Evolutionary conservation across 1,284 basidiomycete species (phyloP).

Genomic region (Cerioporus squamosus): DNA sequence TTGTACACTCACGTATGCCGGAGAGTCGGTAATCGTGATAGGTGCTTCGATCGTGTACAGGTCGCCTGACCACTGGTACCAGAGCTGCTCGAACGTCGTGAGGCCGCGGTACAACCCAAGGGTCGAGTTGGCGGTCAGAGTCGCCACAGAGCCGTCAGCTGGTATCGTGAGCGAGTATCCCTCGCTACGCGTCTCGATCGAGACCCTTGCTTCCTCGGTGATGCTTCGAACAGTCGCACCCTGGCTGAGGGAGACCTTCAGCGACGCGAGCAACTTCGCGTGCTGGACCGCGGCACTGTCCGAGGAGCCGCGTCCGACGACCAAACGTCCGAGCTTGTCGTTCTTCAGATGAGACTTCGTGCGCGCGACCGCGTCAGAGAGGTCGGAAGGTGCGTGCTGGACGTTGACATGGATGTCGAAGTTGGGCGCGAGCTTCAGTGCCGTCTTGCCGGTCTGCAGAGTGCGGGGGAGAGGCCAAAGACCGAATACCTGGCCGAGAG

Average conservation of each 20-base stretch:
- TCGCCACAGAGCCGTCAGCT: conserved; percentile 62
- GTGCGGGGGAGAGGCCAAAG: conserved; percentile 68
- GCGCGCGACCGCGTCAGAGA: conserved; percentile 47
- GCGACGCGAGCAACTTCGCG: conserved; percentile 29
- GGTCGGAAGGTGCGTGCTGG: conserved; percentile 42
- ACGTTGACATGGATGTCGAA: conserved; percentile 46
- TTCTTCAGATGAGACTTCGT: conserved; percentile 40
- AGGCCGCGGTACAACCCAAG: conserved; percentile 82
- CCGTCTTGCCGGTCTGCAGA: conserved; percentile 49
- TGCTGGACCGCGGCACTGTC: conserved; percentile 36
- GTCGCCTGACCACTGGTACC: conserved; percentile 55
- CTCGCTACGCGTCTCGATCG: conserved; percentile 60
- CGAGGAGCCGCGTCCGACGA: conserved; percentile 49
- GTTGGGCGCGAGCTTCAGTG: conserved; percentile 50
- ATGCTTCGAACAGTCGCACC: conserved; percentile 41
- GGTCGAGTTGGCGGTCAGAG: conserved; percentile 68
- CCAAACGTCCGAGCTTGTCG: conserved; percentile 49
- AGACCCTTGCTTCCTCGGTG: conserved; percentile 52
- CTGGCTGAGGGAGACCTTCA: conserved; percentile 44
- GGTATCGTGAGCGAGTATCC: conserved; percentile 65
- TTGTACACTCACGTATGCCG: conserved; percentile 56
- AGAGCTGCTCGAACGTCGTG: conserved; percentile 83
- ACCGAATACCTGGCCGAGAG: conserved; percentile 24
- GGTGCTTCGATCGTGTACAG: conserved; percentile 66
- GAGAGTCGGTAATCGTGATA: conserved; percentile 59